Base-by-base conservation (phyloP, 345 rosid species). In the Angophora floribunda region DNA sequence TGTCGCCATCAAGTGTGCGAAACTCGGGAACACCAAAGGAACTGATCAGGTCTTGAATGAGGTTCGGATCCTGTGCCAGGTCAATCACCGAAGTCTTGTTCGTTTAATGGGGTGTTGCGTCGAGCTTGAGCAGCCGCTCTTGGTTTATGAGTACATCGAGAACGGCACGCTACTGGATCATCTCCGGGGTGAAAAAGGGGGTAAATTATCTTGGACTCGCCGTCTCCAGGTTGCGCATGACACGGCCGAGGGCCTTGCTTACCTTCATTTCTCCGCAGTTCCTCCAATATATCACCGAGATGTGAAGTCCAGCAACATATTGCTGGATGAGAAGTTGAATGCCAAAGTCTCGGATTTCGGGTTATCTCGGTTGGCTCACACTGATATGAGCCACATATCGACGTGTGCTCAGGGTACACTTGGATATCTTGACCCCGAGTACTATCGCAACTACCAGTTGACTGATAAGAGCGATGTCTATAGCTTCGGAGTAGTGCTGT, bases 401-500 rank as follows among this genome's bases (percentile, higher is more conserved):
- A 94, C 95, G 7, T 92, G 95, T 51, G 94, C 95, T 3, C 95
- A 94, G 24, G 95, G 95, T 8, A 94, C 94, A 1, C 86, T 94
- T 1, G 95, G 95, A 8, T 94, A 94, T 86, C 86, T 94, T 4
- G 95, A 94, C 75, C 95, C 95, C 0, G 92, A 93, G 80, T 94
- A 94, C 63, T 94, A 91, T 87, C 87, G 89, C 79, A 93, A 92
- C 52, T 94, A 86, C 67, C 94, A 93, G 49, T 41, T 93, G 86
- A 93, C 95, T 1, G 95, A 93, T 86, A 93, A 93, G 89, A 93
- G 95, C 4, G 95, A 93, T 52, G 93, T 93, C 70, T 93, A 93
- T 32, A 93, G 94, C 88, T 94, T 93, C 1, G 95, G 94, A 59
- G 95, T 94, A 41, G 95, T 94, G 59, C 78, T 94, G 87, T 82